phyloP scores from a whole-genome alignment of 164 flowering plant species.

The Sextonia rubra region DNA sequence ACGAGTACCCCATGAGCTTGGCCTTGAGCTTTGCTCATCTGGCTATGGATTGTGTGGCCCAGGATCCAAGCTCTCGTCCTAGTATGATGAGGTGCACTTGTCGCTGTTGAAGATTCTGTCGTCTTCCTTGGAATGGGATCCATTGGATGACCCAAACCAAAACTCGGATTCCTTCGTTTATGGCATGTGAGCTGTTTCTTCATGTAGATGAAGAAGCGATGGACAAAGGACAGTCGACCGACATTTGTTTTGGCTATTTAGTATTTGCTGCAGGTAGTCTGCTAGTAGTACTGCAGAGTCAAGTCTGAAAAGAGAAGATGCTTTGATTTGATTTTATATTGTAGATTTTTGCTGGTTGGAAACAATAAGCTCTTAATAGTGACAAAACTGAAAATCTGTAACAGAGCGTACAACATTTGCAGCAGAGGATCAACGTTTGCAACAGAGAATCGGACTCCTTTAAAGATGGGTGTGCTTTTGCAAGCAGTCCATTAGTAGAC shows the following conservation, averaged over 20 bases:
- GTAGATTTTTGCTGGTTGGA: no score
- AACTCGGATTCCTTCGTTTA: neutral
- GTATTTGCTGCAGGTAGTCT: neutral
- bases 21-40: slow-evolving; percentile 56
- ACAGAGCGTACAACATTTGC: no score
- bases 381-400: no score
- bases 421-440: no score
- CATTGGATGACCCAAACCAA: neutral
- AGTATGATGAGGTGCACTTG: neutral
- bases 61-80: slow-evolving; percentile 35
- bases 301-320: no score
- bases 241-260: neutral
- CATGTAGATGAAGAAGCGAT: no score
- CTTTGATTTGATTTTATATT: no score
- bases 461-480: no score
- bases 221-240: neutral
- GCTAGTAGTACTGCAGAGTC: neutral
- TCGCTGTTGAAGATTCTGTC: neutral
- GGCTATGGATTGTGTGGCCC: slow-evolving; percentile 44
- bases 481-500: no score
- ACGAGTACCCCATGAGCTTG: slow-evolving; percentile 54
- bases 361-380: no score
- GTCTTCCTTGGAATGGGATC: neutral
- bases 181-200: no score
- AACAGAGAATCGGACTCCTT: no score